Base-by-base conservation (phyloP, 1,139 yeast species). In the Suhomyces taliae region DNA sequence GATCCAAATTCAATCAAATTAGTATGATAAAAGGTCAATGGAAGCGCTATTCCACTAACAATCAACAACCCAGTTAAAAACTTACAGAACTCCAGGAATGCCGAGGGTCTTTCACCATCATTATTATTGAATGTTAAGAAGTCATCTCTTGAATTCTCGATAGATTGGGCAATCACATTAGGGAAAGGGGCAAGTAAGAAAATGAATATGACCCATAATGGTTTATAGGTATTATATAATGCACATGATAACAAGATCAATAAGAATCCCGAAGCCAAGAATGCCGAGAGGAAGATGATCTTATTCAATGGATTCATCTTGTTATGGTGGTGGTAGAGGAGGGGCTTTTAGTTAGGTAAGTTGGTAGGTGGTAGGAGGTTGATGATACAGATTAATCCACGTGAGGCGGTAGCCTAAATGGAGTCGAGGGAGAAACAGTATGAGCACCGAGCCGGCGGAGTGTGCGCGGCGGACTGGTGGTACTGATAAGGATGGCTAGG, bases 151-250 rank as follows among this genome's bases (percentile, higher is more conserved):
- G 65, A 72, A 63, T 54, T 72, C 57, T 65, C 82, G 29, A 74
- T 66, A 6, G 74, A 62, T 47, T 70, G 58, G 63, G 76, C 66
- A 65, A 79, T 41, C 71, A 62, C 54, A 60, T 85, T 85, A 31
- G 91, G 93, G 45, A 86, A 65, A 26, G 95, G 91, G 2, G 93
- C 93, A 39, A 82, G 48, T 43, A 86, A 72, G 63, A 85, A 86
- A 46, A 86, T 76, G 32, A 74, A 71, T 32, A 83, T 81, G 48
- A 84, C 91, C 71, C 84, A 81, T 45, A 87, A 67, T 40, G 93
- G 90, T 51, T 77, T 77, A 78, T 86, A 87, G 60, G 85, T 86
- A 53, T 81, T 76, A 67, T 77, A 86, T 40, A 87, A 72, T 8
- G 93, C 91, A 65, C 93, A 85, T 54, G 88, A 81, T 46, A 87